Conservation (phyloP, 2,329 filamentous ascomycete species). For the Colletotrichum neosansevieriae region DNA sequence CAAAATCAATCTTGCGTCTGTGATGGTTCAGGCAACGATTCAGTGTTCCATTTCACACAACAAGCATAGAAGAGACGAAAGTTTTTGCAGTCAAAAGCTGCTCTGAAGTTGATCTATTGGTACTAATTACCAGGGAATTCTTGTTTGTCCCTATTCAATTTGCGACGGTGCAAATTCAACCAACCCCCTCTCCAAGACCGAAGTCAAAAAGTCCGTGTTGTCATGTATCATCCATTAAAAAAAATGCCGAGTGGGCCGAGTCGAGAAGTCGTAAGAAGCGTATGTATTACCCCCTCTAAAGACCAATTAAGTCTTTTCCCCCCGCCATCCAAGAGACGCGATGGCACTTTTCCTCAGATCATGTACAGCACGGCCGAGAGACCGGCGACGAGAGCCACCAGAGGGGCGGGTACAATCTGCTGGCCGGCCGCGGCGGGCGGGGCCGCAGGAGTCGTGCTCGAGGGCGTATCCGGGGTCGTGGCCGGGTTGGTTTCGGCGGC, state of each 20-base stretch:
- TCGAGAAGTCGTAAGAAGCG: constrained; percentile 17
- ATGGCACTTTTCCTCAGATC: constrained; percentile 47
- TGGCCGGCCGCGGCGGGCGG: constrained; percentile 47
- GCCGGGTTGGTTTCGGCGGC: constrained; percentile 42
- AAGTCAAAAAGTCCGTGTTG: constrained; percentile 3
- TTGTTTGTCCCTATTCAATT: constrained; percentile 6
- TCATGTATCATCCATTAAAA: constrained; percentile 31
- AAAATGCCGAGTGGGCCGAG: constrained; percentile 23
- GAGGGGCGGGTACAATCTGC: constrained; percentile 47
- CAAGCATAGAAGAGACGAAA: too few species aligned
- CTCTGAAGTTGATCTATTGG: constrained; percentile 13
- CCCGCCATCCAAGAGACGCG: neutral
- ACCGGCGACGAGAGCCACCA: constrained; percentile 50
- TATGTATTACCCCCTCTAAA: constrained; percentile 18
- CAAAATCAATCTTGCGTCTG: too few species aligned
- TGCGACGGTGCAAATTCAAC: constrained; percentile 15
- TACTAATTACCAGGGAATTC: constrained; percentile 15
- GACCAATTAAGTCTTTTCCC: constrained; percentile 19
- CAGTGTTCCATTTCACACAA: too few species aligned
- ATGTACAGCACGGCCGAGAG: constrained; percentile 50
- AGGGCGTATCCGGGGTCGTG: constrained; percentile 37
- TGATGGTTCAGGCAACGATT: too few species aligned
- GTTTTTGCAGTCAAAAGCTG: neutral
- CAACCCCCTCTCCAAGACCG: neutral
- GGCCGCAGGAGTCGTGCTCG: constrained; percentile 30